Evolutionary conservation across 1,284 basidiomycete species (phyloP).

Genomic region (Apiotrichum gracile): DNA sequence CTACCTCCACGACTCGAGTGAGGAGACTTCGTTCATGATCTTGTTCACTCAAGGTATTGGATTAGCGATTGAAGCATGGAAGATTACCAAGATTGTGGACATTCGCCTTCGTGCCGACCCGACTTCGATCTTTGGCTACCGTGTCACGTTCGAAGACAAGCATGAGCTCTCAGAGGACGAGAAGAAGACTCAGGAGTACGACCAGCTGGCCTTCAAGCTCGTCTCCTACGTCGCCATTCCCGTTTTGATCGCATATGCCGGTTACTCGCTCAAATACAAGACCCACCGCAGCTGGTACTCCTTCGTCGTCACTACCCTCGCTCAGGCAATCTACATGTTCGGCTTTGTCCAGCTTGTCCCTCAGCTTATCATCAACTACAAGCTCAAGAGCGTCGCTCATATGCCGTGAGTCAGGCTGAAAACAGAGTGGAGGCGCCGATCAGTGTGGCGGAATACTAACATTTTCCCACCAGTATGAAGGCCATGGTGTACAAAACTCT

Average conservation of each 20-base stretch:
- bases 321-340: conserved; percentile 62
- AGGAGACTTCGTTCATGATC: conserved; percentile 94
- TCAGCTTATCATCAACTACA: conserved; percentile 86
- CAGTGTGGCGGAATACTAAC: neutral
- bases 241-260: conserved; percentile 72
- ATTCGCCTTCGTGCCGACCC: conserved; percentile 60
- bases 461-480: conserved; percentile 65
- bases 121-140: conserved; percentile 69
- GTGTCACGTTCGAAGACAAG: conserved; percentile 78
- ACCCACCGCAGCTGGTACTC: conserved; percentile 92
- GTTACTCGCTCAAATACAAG: conserved; percentile 60
- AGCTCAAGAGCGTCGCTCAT: conserved; percentile 64
- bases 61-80: conserved; percentile 91
- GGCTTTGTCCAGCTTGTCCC: conserved; percentile 93
- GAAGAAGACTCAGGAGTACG: conserved; percentile 94
- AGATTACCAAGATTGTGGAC: conserved; percentile 74
- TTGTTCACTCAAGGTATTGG: conserved; percentile 81
- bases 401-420: conserved; percentile 38
- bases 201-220: conserved; percentile 52
- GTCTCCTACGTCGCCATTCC: conserved; percentile 84
- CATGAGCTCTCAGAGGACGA: conserved; percentile 90
- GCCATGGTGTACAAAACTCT: conserved; percentile 91
- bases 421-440: neutral
- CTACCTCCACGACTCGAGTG: conserved; percentile 90
- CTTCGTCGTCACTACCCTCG: conserved; percentile 68